Percentiles rank a stretch among this genome's conserved stretches.
phyloP scores from a whole-genome alignment of 2,329 filamentous ascomycete genomes.

The Aspergillus flavus region DNA sequence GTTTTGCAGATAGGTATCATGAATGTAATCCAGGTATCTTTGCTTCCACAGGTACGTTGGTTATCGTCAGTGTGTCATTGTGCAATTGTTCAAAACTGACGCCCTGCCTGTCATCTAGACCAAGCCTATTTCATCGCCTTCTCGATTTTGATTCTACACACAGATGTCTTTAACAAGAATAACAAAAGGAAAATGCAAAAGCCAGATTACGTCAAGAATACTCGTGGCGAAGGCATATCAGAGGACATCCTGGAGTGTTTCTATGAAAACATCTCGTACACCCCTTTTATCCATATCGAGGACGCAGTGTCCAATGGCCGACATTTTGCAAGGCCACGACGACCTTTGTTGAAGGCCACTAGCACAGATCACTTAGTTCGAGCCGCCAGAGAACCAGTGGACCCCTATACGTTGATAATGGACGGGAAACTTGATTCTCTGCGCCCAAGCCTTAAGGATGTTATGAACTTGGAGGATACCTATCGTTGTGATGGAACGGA shows the following conservation, averaged over 20 bases:
- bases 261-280: constrained; percentile 98
- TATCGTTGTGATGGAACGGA: constrained; percentile 85
- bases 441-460: constrained; percentile 84
- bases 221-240: constrained; percentile 85
- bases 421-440: constrained; percentile 83
- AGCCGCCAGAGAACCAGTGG: constrained; percentile 78
- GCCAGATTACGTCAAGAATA: constrained; percentile 92
- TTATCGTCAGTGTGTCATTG: not conserved
- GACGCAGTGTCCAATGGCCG: constrained; percentile 76
- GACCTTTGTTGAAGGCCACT: constrained; percentile 68
- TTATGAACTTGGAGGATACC: constrained; percentile 87
- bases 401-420: constrained; percentile 92
- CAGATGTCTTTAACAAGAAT: constrained; percentile 99
- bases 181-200: constrained; percentile 99
- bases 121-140: constrained; percentile 99
- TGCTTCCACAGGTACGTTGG: constrained; percentile 63
- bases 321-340: constrained; percentile 71
- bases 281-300: constrained; percentile 96
- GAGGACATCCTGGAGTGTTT: constrained; percentile 94
- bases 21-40: constrained; percentile 99
- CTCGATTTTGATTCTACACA: constrained; percentile 92
- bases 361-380: constrained; percentile 67
- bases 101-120: constrained; percentile 53
- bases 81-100: not conserved
- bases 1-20: constrained; percentile 94